Percentiles rank a stretch among this genome's conserved stretches.
Evolutionary conservation across 2,329 filamentous ascomycete species (phyloP).

Genomic region (Colletotrichum chlorophyti): DNA sequence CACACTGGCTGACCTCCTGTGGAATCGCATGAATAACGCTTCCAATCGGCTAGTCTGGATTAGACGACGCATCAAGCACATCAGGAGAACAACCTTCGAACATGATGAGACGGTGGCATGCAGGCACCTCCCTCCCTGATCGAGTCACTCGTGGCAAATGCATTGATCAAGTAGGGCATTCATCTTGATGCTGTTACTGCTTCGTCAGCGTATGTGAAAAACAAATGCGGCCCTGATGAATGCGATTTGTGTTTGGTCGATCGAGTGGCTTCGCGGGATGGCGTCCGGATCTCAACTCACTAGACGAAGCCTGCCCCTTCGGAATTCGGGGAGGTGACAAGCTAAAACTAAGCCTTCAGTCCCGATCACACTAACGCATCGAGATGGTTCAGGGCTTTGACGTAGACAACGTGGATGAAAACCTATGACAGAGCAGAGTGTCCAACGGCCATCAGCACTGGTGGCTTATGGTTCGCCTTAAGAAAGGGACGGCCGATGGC

Average conservation of each 20-base stretch:
- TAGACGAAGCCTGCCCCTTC: slow-evolving; percentile 7
- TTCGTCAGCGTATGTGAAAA: too few species aligned
- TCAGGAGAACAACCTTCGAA: not conserved
- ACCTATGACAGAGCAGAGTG: not conserved
- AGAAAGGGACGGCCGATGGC: not conserved
- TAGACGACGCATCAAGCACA: slow-evolving; percentile 8
- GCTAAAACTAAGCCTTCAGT: slow-evolving; percentile 8
- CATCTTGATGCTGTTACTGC: too few species aligned
- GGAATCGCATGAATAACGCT: slow-evolving; percentile 14
- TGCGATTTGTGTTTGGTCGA: not conserved
- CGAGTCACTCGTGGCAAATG: not conserved
- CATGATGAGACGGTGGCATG: slow-evolving; percentile 1
- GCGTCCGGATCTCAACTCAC: not conserved
- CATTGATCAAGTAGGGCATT: too few species aligned
- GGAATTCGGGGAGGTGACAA: slow-evolving; percentile 1
- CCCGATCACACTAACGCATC: slow-evolving; percentile 18
- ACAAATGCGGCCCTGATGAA: too few species aligned
- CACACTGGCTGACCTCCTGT: not conserved
- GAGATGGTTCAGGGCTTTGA: slow-evolving; percentile 6
- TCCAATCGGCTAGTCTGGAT: not conserved
- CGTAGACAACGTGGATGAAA: not conserved
- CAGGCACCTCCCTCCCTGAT: not conserved
- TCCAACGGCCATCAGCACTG: slow-evolving; percentile 2
- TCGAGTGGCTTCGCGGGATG: slow-evolving; percentile 3
- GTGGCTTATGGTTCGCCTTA: not conserved